Evolutionary conservation across 2,329 filamentous ascomycete species (phyloP), one percentile per base, ranked within the genome.

Genomic region (Trichoderma afroharzianum): DNA sequence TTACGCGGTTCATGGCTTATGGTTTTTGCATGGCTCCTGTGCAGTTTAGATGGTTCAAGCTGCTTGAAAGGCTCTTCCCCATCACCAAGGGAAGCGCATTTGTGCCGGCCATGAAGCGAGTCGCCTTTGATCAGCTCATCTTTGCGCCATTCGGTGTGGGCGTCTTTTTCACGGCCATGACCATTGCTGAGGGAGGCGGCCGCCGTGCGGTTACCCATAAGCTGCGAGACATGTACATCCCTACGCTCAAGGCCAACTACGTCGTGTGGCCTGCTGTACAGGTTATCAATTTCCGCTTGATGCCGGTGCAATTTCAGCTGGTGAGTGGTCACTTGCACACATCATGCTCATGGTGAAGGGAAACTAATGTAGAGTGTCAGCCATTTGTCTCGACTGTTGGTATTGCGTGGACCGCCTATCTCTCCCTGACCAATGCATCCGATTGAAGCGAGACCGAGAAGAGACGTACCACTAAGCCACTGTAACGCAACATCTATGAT

Each of bases 361-460:
- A 53, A 24, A 53, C 73, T 77, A 71, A 77, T 55, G 21, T 11
- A 43, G 3, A n/a, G 7, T 53, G 3, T 39, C 26, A 97, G 95
- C 95, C 95, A 1, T 98, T 99, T 79, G 95, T 98, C 9, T 98
- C 95, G 18, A 97, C 93, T 9, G 84, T 99, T 70, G 95, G 95
- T 86, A 98, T 98, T 77, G 94, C 94, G 39, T 98, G 95, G 96
- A 98, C 96, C 12, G 95, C 95, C 24, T 99, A 98, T 81, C 89
- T 99, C 12, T 98, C 95, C 3, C 87, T 99, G 66, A 93, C 92
- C 73, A 98, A 98, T 83, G 91, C 94, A 6, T 86, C 94, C 3
- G 94, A 97, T 72, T 92, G 95, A 74, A 63, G 18, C 1, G 14
- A 21, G 36, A 61, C 32, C 47, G 47, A n/a, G 18, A 26, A 21